A percentile compares a stretch with the other conserved stretches of the same genome.
Conservation (phyloP, 441 rosid species). For the Erodium chrysanthum region DNA sequence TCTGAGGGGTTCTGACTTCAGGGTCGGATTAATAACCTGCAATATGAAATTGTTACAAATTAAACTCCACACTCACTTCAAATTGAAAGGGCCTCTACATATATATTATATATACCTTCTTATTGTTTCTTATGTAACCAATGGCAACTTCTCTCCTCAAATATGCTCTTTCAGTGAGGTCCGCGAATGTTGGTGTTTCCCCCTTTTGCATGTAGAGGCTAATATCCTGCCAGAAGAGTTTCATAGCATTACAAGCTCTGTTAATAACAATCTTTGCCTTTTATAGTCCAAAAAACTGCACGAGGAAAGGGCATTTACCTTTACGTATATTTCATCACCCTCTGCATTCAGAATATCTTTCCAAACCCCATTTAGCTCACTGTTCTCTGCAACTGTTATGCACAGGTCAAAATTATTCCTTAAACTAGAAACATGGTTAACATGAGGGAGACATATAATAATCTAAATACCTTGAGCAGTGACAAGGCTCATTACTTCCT, state of each 20-base stretch:
- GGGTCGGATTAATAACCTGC: constrained; percentile 76
- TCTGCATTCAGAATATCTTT: constrained; percentile 84
- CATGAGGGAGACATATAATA: not conserved
- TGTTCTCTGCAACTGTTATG: constrained; percentile 63
- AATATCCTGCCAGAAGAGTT: constrained; percentile 41
- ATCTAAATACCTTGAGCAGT: constrained; percentile 75
- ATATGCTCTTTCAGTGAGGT: constrained; percentile 73
- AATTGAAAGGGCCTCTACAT: not conserved
- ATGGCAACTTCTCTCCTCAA: constrained; percentile 78
- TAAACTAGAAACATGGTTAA: not conserved
- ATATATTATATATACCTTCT: constrained; percentile 35
- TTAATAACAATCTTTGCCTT: not conserved
- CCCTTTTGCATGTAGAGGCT: constrained; percentile 70
- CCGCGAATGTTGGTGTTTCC: constrained; percentile 71
- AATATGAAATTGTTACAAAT: not conserved
- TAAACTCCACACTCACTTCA: not conserved
- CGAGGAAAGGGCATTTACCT: constrained; percentile 33
- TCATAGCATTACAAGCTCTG: no score
- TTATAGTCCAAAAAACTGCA: no score
- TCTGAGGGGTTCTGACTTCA: constrained; percentile 57
- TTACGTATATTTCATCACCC: constrained; percentile 92
- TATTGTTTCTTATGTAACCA: constrained; percentile 66
- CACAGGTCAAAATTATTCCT: constrained; percentile 13
- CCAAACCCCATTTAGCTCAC: constrained; percentile 83
- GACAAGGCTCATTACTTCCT: constrained; percentile 95